Evolutionary conservation across 2,329 filamentous ascomycete species (phyloP).

Genomic region (Falciphora oryzae): DNA sequence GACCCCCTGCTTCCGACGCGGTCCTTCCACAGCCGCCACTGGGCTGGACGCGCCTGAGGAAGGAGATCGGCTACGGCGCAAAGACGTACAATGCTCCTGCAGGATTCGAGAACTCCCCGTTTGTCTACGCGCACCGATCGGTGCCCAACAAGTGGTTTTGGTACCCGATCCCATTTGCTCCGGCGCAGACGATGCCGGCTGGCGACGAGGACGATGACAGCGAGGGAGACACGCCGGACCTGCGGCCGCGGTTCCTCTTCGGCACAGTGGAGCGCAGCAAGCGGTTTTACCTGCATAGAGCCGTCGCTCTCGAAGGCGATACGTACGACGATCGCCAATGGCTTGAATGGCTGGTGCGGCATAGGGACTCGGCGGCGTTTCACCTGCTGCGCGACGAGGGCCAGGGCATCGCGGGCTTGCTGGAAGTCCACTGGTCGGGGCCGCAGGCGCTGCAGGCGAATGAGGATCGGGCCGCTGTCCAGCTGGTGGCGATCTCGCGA

Average conservation of each 20-base stretch:
- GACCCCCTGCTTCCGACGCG: no score
- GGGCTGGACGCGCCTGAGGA: background rate
- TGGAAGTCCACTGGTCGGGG: background rate
- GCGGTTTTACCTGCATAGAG: background rate
- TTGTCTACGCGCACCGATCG: background rate
- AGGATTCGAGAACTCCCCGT: background rate
- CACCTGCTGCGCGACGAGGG: background rate
- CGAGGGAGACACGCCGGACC: background rate
- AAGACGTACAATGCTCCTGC: no score
- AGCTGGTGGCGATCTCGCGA: background rate
- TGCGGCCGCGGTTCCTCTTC: background rate
- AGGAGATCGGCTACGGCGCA: background rate
- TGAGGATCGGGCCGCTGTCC: background rate
- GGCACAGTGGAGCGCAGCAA: background rate
- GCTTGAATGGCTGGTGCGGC: no score
- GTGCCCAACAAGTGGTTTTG: background rate
- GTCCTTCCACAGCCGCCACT: background rate
- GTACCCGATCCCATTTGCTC: background rate
- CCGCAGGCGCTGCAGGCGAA: background rate
- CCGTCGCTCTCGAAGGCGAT: background rate
- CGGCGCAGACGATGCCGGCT: background rate
- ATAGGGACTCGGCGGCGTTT: no score
- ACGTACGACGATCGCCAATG: background rate
- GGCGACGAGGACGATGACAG: background rate
- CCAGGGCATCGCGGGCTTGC: background rate